Conservation (phyloP, 768 basidiomycete species). For the Trametes villosa region DNA sequence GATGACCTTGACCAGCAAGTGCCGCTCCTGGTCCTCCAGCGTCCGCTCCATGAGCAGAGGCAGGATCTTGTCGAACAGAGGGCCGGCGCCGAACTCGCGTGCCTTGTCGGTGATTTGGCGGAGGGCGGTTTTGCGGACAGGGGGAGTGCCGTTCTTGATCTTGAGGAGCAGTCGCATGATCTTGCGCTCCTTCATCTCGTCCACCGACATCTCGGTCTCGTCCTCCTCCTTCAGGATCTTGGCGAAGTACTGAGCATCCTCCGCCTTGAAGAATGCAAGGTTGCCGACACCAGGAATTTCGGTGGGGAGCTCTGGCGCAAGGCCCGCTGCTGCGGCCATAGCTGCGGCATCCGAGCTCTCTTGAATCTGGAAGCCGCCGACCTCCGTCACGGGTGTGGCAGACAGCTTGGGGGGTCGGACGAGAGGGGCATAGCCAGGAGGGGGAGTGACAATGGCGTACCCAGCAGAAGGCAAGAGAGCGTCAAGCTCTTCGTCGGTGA, state of each 20-base stretch:
- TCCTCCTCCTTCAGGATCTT: constrained; percentile 96
- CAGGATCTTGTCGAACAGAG: constrained; percentile 97
- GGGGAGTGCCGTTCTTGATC: constrained; percentile 99
- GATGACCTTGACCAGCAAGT: constrained; percentile 97
- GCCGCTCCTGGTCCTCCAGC: constrained; percentile 97
- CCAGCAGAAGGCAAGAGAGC: constrained; percentile 84
- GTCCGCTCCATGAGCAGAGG: constrained; percentile 98
- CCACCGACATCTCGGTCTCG: constrained; percentile 88
- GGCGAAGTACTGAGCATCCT: constrained; percentile 97
- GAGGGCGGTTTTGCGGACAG: constrained; percentile 95
- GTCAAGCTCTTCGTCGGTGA: constrained; percentile 95
- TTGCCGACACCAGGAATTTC: constrained; percentile 98
- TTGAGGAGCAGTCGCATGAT: constrained; percentile 98
- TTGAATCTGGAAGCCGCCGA: constrained; percentile 95
- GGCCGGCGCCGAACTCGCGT: constrained; percentile 96
- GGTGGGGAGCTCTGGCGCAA: constrained; percentile 91
- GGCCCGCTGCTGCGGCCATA: constrained; percentile 86
- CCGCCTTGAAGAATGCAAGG: constrained; percentile 96
- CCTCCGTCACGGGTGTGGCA: constrained; percentile 52
- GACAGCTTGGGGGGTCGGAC: constrained; percentile 58
- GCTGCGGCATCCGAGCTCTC: constrained; percentile 92
- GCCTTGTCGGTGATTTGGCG: constrained; percentile 99
- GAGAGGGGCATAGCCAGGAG: constrained; percentile 89
- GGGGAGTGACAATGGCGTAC: constrained; percentile 91
- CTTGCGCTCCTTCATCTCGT: constrained; percentile 99